These are phyloP conservation scores for Triglochin maritima DNA, from an alignment of 106 monocot genomes.

Conservation along the genomic window DNA sequence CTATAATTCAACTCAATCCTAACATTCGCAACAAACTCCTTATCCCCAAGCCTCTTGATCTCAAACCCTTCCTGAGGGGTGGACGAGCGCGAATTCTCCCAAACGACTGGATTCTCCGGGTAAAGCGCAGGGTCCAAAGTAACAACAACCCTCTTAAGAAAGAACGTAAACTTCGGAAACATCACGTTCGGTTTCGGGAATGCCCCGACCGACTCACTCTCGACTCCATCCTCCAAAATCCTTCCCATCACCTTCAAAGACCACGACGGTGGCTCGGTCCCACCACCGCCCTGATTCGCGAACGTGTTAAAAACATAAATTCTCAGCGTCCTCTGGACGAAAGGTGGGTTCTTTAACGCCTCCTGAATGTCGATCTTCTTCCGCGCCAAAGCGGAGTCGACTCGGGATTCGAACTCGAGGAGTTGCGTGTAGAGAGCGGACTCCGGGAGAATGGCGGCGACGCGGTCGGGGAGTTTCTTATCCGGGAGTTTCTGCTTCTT, in stretches of 20 bases:
- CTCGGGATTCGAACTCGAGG: slow-evolving; percentile 82
- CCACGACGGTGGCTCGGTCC: slow-evolving; percentile 74
- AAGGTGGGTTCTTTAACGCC: slow-evolving; percentile 62
- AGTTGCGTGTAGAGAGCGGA: slow-evolving; percentile 90
- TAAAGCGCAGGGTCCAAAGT: slow-evolving; percentile 56
- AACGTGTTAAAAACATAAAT: slow-evolving; percentile 93
- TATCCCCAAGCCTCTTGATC: slow-evolving; percentile 87
- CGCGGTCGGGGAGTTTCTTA: slow-evolving; percentile 86
- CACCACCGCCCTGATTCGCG: slow-evolving; percentile 40
- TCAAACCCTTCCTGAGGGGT: slow-evolving; percentile 84
- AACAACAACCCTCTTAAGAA: slow-evolving; percentile 71
- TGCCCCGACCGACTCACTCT: slow-evolving; percentile 33
- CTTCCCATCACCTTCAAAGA: slow-evolving; percentile 73
- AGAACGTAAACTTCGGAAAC: slow-evolving; percentile 83
- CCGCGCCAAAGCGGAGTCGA: slow-evolving; percentile 69
- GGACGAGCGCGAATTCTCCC: slow-evolving; percentile 69
- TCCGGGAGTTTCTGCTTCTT: slow-evolving; percentile 96
- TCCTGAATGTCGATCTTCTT: slow-evolving; percentile 97
- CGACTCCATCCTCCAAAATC: slow-evolving; percentile 62
- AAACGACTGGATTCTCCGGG: slow-evolving; percentile 75
- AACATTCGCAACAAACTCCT: slow-evolving; percentile 60
- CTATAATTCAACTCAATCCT: slow-evolving; percentile 82
- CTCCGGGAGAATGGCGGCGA: slow-evolving; percentile 85
- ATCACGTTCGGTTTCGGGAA: slow-evolving; percentile 46
- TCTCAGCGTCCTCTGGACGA: slow-evolving; percentile 67